A percentile compares a stretch with the other conserved stretches of the same genome.
Conservation (phyloP, 257 asterid genomes). For the Capsicum chinense region DNA sequence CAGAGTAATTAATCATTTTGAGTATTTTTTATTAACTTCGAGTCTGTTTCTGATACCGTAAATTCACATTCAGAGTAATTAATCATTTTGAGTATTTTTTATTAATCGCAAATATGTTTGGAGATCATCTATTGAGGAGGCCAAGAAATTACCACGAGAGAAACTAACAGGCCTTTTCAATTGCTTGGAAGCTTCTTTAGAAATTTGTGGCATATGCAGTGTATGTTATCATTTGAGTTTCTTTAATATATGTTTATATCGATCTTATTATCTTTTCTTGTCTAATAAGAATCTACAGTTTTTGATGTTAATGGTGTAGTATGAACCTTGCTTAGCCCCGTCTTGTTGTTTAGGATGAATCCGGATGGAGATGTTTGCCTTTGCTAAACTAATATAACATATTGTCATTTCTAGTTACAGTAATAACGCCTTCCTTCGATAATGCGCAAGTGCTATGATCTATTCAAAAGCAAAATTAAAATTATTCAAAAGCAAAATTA, state of each 20-base stretch:
- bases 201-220: constrained; percentile 87
- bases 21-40: too few relatives aligned
- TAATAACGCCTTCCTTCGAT: neutral
- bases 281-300: neutral
- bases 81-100: too few relatives aligned
- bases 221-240: constrained; percentile 55
- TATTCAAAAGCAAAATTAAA: neutral
- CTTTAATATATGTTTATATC: neutral
- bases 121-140: constrained; percentile 76
- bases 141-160: constrained; percentile 79
- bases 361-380: neutral
- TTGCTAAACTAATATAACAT: neutral
- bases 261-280: constrained; percentile 14
- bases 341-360: neutral
- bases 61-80: too few relatives aligned
- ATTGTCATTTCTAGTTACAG: constrained; percentile 8
- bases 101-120: constrained; percentile 27
- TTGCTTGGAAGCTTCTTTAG: constrained; percentile 83
- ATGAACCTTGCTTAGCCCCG: neutral
- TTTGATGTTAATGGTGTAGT: neutral
- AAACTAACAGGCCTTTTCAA: constrained; percentile 64
- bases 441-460: neutral
- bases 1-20: too few relatives aligned
- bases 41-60: too few relatives aligned
- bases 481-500: neutral